These are phyloP conservation scores for Salvia rosmarinus DNA, from an alignment of 257 asterid species.

Conservation along the genomic window DNA sequence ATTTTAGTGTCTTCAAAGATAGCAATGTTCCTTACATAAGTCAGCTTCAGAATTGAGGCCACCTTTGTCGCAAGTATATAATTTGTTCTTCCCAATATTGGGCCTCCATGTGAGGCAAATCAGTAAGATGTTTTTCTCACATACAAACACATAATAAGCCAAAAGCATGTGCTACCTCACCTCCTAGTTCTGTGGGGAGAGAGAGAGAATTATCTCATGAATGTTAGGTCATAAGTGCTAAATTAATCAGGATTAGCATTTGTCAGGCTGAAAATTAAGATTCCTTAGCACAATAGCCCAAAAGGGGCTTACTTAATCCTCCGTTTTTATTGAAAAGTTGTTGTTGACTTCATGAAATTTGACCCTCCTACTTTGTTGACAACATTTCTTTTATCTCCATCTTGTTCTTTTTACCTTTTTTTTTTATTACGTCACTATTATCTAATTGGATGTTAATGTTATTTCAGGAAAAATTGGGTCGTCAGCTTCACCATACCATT, in stretches of 20 bases:
- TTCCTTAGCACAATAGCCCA: neutral
- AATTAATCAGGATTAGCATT: slow-evolving; percentile 8
- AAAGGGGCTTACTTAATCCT: neutral
- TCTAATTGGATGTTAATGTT: neutral
- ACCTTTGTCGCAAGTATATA: slow-evolving; percentile 14
- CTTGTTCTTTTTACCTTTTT: neutral
- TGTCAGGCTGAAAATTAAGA: slow-evolving; percentile 17
- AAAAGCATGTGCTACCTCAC: slow-evolving; percentile 57
- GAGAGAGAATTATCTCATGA: slow-evolving; percentile 1
- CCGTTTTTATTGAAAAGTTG: neutral
- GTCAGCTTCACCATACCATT: slow-evolving; percentile 75
- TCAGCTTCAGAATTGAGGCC: slow-evolving; percentile 33
- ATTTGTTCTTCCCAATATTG: slow-evolving; percentile 30
- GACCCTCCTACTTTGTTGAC: neutral
- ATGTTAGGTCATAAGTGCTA: neutral
- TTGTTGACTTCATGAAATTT: neutral
- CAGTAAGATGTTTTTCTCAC: slow-evolving; percentile 34
- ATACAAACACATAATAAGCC: slow-evolving; percentile 60
- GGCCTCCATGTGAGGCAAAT: slow-evolving; percentile 59
- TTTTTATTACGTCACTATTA: too few relatives aligned
- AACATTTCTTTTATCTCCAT: neutral
- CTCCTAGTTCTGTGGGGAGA: slow-evolving; percentile 22
- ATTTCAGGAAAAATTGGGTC: slow-evolving; percentile 72
- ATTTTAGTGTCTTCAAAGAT: neutral
- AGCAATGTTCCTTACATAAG: slow-evolving; percentile 15